Evolutionary conservation across 129 eudicot genomes (phyloP).

Genomic region (Helianthus tuberosus): DNA sequence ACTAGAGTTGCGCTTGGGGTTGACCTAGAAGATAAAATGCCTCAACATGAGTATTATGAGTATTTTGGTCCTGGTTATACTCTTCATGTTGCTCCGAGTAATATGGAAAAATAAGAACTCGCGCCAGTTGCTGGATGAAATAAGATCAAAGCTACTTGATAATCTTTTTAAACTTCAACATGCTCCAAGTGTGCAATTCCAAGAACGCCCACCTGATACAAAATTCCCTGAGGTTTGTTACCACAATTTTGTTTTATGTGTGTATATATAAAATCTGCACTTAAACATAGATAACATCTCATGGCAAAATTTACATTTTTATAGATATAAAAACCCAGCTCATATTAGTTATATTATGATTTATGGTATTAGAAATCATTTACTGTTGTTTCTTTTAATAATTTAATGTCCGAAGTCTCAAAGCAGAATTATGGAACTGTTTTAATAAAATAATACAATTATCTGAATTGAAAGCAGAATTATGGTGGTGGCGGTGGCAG

Average conservation of each 20-base stretch:
- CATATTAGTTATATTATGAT: neutral
- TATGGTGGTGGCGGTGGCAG: too few relatives aligned
- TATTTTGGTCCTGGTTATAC: conserved; percentile 96
- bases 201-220: conserved; percentile 95
- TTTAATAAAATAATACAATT: too few relatives aligned
- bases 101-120: conserved; percentile 97
- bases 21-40: conserved; percentile 94
- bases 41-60: conserved; percentile 88
- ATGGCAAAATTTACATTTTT: neutral
- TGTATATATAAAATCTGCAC: neutral
- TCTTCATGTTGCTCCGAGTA: conserved; percentile 97
- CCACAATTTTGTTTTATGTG: conserved; percentile 4
- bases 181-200: conserved; percentile 97
- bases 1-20: conserved; percentile 94
- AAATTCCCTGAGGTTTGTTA: conserved; percentile 84
- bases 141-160: conserved; percentile 80
- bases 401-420: too few relatives aligned
- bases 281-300: neutral
- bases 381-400: too few relatives aligned
- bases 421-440: too few relatives aligned
- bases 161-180: conserved; percentile 87
- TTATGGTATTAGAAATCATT: too few relatives aligned
- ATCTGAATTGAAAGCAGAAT: too few relatives aligned
- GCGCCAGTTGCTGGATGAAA: conserved; percentile 75
- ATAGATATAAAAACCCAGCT: neutral